phyloP scores from a whole-genome alignment of 2,329 filamentous ascomycete genomes.

The Raffaelea arxii region DNA sequence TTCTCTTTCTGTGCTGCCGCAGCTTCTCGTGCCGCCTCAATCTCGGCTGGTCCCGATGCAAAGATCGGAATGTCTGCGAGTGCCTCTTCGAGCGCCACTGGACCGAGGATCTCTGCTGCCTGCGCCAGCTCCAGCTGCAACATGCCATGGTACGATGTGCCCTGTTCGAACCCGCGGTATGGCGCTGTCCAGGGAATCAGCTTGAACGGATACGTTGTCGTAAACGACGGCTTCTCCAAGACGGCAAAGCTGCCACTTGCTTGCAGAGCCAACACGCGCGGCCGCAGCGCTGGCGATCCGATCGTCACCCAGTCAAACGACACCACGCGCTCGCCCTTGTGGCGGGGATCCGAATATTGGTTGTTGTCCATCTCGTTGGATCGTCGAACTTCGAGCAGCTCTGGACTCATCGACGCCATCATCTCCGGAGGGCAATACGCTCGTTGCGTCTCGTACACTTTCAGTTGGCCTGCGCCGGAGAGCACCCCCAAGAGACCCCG shows the following conservation, averaged over 20 bases:
- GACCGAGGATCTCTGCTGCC: conserved; percentile 41
- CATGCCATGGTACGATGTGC: conserved; percentile 40
- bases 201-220: conserved; percentile 48
- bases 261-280: conserved; percentile 49
- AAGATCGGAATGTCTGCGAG: conserved; percentile 48
- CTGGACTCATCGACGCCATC: conserved; percentile 38
- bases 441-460: conserved; percentile 48
- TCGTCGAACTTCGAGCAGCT: conserved; percentile 48
- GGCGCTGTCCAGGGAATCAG: conserved; percentile 52
- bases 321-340: conserved; percentile 51
- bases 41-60: conserved; percentile 36
- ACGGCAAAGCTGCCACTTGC: conserved; percentile 54
- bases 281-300: conserved; percentile 42
- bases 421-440: conserved; percentile 36
- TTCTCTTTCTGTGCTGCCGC: conserved; percentile 24
- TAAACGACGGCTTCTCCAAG: conserved; percentile 49
- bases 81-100: conserved; percentile 42
- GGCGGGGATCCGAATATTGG: conserved; percentile 39
- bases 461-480: conserved; percentile 53
- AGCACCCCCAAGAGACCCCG: conserved; percentile 52
- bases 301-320: conserved; percentile 60
- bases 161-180: conserved; percentile 45
- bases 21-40: conserved; percentile 31
- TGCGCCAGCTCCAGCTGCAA: conserved; percentile 51
- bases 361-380: conserved; percentile 55